These are phyloP conservation scores for Ceratocystis papillata DNA, from an alignment of 2,329 filamentous ascomycete genomes.

Conservation along the genomic window DNA sequence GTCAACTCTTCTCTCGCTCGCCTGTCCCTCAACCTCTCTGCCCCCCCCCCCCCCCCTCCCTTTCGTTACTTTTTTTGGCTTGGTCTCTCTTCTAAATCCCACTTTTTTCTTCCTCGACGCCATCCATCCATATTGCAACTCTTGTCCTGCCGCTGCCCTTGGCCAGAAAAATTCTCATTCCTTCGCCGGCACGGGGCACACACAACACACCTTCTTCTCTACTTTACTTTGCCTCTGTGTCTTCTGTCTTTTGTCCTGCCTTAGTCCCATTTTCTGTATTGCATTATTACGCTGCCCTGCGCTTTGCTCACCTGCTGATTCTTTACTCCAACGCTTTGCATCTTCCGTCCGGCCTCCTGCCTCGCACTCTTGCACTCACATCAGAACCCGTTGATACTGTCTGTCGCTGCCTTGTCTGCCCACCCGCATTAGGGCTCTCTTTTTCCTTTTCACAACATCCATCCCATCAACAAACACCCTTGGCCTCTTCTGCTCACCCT, in stretches of 20 bases:
- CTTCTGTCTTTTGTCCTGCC: neutral
- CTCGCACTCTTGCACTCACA: neutral
- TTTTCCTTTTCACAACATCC: neutral
- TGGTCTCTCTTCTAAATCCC: conserved; percentile 15
- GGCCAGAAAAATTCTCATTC: conserved; percentile 25
- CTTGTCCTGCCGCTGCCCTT: conserved; percentile 19
- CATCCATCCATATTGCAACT: conserved; percentile 11
- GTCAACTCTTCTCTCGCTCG: neutral
- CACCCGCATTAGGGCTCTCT: conserved; percentile 14
- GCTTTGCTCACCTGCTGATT: neutral
- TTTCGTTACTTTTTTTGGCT: conserved; percentile 13
- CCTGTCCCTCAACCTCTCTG: neutral
- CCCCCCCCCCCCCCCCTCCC: neutral
- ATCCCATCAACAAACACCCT: neutral
- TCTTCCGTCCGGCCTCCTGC: neutral
- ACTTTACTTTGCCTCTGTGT: neutral
- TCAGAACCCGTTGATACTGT: conserved; percentile 4
- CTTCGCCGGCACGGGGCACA: conserved; percentile 22
- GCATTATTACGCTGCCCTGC: conserved; percentile 10
- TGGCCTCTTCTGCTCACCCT: neutral
- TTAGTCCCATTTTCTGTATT: neutral
- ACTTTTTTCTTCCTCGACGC: conserved; percentile 19
- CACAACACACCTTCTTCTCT: conserved; percentile 14
- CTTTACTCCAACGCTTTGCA: neutral
- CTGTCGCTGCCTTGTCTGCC: conserved; percentile 6